Base-by-base conservation (phyloP, 2,329 filamentous ascomycete genomes). In the Fusarium agapanthi region DNA sequence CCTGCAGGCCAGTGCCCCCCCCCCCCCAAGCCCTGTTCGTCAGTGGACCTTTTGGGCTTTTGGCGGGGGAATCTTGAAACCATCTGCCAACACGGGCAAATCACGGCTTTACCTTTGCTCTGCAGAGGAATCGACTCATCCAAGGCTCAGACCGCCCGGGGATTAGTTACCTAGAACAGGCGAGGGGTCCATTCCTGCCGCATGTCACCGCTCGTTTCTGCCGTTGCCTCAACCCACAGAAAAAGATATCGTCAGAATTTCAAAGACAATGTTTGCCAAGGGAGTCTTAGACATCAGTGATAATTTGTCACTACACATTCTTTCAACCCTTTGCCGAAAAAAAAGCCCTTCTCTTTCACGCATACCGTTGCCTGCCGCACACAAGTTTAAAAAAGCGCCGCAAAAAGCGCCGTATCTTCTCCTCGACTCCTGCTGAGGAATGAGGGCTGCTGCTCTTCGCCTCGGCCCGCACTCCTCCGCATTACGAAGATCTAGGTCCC, bases 191-290 rank as follows among this genome's bases (percentile, higher is more conserved):
- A 12, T 70, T 79, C 76, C 72, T 81, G 80, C 80, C 80, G 13
- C 3, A 6, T 5, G 26, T 53, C 66, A 80, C 79, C 79, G 79
- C 79, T 68, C 53, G 71, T 72, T 78, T 78, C 72, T 64, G 64
- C 73, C 74, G 37, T 38, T 61, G 34, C 64, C 65, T 61, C 60
- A 63, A 65, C 68, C 72, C 69, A 74, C 73, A 75, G 65, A 74
- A 75, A 72, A 41, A 28, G 57, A 67, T 72, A 61, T 71, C 70
- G 51, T 43, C 40, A 59, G 44, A 73, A 67, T 68, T 64, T 54
- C 50, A 37, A 41, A 58, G 53, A 65, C 53, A 55, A 18, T 43
- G 22, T 43, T 47, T 20, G 64, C 34, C 38, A 60, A 67, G 55
- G 55, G 60, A 60, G 53, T 38, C 24, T 14, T 34, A 48, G 47